Evolutionary conservation across 1,284 basidiomycete genomes (phyloP), one percentile per base, ranked within the genome.

Genomic region (Ceratobasidium sp.): DNA sequence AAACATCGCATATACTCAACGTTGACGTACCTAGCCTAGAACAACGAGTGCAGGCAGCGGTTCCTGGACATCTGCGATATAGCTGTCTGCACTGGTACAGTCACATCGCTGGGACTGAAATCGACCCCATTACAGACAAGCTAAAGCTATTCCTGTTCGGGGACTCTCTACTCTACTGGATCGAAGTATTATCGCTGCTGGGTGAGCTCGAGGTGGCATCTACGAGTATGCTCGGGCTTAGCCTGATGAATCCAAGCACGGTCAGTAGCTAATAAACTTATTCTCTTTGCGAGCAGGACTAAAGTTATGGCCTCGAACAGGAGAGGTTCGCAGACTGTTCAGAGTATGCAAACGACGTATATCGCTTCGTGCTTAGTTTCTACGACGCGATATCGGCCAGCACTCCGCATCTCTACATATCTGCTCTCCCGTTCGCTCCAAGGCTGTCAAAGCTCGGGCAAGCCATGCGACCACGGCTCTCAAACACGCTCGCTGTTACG

Each of bases 1-100:
- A 42, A 10, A 59, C 69, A n/a, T 54, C 61, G 26, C 38, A 44
- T 50, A 52, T 56, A 26, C 38, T 62, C 26, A 78, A 78, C 68
- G 12, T n/a, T 15, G 59, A 66, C 17, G 57, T 78, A 9, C 28
- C 44, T 26, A 42, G 65, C 28, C 68, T 78, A 28, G 15, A 33
- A n/a, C 3, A 20, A n/a, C 42, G 48, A 7, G 26, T 70, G 17
- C 48, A 42, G 28, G 40, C 6, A 3, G 26, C 46, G 20, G 50
- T 28, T 44, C 0, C 40, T 9, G 15, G 1, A 4, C 28, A 46
- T 10, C 44, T 75, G 57, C 17, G 33, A 1, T 75, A 75, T 38
- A 65, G 57, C 48, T 75, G 71, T 50, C 20, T 48, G 26, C 38
- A 61, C 28, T 75, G 71, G 71, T 28, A 33, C n/a, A 52, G 5